A percentile compares a stretch with the other conserved stretches of the same genome.
phyloP scores from a whole-genome alignment of 2,329 filamentous ascomycete species.

The Alternaria rosae region DNA sequence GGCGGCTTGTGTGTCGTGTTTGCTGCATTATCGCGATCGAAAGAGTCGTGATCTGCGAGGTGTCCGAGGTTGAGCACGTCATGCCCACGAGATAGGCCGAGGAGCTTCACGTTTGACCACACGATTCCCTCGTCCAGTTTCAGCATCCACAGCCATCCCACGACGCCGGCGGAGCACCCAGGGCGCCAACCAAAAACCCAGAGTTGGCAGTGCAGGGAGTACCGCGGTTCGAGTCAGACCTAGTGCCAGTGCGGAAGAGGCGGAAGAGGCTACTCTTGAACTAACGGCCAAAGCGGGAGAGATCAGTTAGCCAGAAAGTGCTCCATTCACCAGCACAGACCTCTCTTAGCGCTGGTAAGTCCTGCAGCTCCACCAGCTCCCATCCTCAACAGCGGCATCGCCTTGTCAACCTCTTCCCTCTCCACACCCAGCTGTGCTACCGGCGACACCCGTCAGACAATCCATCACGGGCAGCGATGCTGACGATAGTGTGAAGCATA shows the following conservation, averaged over 20 bases:
- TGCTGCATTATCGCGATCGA: slow-evolving; percentile 2
- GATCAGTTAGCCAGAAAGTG: slow-evolving; percentile 14
- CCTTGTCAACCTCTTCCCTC: slow-evolving; percentile 14
- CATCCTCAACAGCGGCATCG: slow-evolving; percentile 30
- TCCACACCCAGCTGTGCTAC: slow-evolving; percentile 10
- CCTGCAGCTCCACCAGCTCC: slow-evolving; percentile 27
- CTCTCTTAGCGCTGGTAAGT: slow-evolving; percentile 14
- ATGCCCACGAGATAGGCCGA: slow-evolving; percentile 9
- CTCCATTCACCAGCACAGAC: slow-evolving; percentile 14
- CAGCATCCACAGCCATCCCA: not conserved
- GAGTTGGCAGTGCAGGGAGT: slow-evolving; percentile 5
- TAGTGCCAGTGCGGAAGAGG: slow-evolving; percentile 19
- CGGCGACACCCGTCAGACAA: slow-evolving; percentile 21
- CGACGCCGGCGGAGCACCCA: not conserved
- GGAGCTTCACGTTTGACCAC: not conserved
- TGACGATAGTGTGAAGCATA: slow-evolving; percentile 28
- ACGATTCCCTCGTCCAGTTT: not conserved
- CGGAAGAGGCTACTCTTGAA: slow-evolving; percentile 18
- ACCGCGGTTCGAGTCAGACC: slow-evolving; percentile 7
- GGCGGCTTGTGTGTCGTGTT: not conserved
- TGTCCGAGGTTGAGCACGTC: slow-evolving; percentile 5
- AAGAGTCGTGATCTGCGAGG: slow-evolving; percentile 2
- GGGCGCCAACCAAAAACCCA: not conserved
- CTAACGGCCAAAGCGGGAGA: slow-evolving; percentile 26
- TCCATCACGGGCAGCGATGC: slow-evolving; percentile 26